Evolutionary conservation across 352 stramenopile species (phyloP).

Genomic region (Pythium grandisporangium): DNA sequence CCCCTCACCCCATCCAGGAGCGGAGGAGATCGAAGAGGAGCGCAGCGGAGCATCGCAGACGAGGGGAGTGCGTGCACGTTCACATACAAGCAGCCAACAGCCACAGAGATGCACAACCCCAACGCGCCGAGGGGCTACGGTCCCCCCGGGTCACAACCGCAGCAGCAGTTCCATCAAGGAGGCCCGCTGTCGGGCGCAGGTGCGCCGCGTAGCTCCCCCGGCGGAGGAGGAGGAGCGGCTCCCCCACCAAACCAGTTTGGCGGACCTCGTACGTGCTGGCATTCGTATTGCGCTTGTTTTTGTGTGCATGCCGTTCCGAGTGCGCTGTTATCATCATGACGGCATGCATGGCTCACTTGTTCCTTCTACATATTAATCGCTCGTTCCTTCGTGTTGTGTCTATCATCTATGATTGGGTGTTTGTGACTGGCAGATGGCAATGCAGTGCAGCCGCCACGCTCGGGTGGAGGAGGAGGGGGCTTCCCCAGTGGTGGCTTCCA

Average conservation of each 20-base stretch:
- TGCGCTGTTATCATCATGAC: not conserved
- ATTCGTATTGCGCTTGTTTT: too few relatives aligned
- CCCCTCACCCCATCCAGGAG: not conserved
- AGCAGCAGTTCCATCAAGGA: conserved; percentile 4
- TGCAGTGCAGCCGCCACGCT: not conserved
- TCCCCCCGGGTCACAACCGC: not conserved
- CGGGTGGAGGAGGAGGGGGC: not conserved
- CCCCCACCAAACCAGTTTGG: too few relatives aligned
- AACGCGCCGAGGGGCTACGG: conserved; percentile 9
- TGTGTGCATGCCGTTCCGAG: too few relatives aligned
- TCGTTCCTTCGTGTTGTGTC: too few relatives aligned
- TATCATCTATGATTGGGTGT: too few relatives aligned
- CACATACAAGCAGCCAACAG: conserved; percentile 1
- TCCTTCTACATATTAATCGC: not conserved
- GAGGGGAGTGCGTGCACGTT: not conserved
- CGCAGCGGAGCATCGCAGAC: too few relatives aligned
- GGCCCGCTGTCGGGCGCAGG: not conserved
- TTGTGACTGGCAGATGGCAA: too few relatives aligned
- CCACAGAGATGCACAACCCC: conserved; percentile 6
- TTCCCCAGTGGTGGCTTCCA: conserved; percentile 3
- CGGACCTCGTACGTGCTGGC: too few relatives aligned
- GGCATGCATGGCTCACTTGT: not conserved
- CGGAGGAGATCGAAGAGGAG: not conserved
- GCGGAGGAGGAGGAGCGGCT: not conserved
- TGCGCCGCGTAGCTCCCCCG: conserved; percentile 1